Base-by-base conservation (phyloP, 306 rosid species). In the Crotalaria pallida region DNA sequence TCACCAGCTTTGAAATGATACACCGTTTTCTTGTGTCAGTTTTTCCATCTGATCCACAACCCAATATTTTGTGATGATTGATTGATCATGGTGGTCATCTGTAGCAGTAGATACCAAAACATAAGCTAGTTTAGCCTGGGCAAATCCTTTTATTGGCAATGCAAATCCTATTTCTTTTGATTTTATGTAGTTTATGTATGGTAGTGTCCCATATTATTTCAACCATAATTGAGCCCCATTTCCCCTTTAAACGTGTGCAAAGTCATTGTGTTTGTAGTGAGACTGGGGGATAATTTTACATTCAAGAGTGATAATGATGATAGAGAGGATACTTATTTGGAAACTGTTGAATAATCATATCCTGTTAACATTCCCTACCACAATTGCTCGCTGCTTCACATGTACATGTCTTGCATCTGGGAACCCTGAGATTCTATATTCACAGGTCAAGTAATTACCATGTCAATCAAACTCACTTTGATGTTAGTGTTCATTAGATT, bases 1-100 rank as follows among this genome's bases (percentile, higher is more conserved):
- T 91, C 84, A 91, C 97, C 66, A 91, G 97, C 84, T 88, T 91
- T 73, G 97, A 91, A 73, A 91, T 88, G 97, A 88, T 91, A 74
- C 97, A 91, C 34, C 92, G 97, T 1, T 91, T 81, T 82, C 97
- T 91, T 63, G 90, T 85, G 68, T 75, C 86, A 12, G 65, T 18
- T 63, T 88, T 65, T 76, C 88, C 95, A 31, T 77, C 88, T 19
- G 90, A 84, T 83, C 86, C 89, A 34, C 93, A 69, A 1, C 84
- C 81, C 48, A 89, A 87, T 57, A 78, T 85, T 62, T 77, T 91
- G 74, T 84, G 87, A 88, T 45, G 75, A 71, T 72, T 45, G 75
- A 71, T 72, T 77, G 86, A 60, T 72, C 40, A 60, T 19, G 76
- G 36, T 26, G 44, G 63, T 19, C 61, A 51, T 45, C 36, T 56